Conservation (phyloP, 1,284 basidiomycete species). For the Fistulina hepatica region DNA sequence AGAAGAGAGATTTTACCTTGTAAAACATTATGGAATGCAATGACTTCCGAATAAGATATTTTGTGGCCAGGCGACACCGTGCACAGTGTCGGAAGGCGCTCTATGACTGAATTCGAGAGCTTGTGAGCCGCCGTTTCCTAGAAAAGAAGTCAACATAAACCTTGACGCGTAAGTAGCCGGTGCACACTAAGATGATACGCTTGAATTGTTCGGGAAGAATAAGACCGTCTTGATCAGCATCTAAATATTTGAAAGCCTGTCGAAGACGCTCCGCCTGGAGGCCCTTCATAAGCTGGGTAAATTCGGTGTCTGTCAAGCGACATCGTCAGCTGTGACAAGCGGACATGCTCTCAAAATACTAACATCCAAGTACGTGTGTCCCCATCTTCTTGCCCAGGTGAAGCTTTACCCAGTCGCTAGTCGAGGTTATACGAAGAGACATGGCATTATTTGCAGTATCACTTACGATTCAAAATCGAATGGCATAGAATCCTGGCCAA, state of each 20-base stretch:
- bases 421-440: conserved; percentile 7
- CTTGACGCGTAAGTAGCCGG: conserved; percentile 1
- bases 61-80: conserved; percentile 78
- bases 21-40: conserved; percentile 91
- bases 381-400: conserved; percentile 88
- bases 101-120: conserved; percentile 82
- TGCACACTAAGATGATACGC: conserved; percentile 74
- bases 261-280: conserved; percentile 90
- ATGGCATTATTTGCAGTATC: conserved; percentile 3
- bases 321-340: conserved; percentile 10
- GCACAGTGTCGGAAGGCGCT: conserved; percentile 81
- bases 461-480: conserved; percentile 87
- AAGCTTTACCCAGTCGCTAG: conserved; percentile 86
- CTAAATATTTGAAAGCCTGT: conserved; percentile 86
- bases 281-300: conserved; percentile 94
- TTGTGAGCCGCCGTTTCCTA: conserved; percentile 94
- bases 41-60: conserved; percentile 91
- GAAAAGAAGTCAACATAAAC: neutral
- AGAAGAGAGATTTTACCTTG: conserved; percentile 2
- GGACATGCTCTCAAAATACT: conserved; percentile 22
- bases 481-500: conserved; percentile 75
- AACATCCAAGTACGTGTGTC: conserved; percentile 84
- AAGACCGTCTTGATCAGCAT: conserved; percentile 82
- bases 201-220: conserved; percentile 90
- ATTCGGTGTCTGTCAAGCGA: conserved; percentile 66